Evolutionary conservation across 352 stramenopile species (phyloP), one percentile per base, ranked within the genome.

Genomic region (Globisporangium paroecandrum): DNA sequence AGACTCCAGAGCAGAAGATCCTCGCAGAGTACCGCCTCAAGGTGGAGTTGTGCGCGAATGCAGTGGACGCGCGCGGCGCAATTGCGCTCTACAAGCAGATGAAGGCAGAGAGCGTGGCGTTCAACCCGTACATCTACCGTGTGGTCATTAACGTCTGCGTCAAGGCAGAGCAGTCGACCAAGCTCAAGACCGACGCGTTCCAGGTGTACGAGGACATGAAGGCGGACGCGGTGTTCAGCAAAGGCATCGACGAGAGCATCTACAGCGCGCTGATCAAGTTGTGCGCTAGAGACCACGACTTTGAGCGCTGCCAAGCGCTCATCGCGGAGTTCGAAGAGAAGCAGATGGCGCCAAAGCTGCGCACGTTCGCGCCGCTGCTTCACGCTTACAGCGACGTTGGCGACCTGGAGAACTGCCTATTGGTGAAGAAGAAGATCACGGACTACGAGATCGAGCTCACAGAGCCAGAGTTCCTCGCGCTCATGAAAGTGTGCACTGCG

Each of bases 191-290:
- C 1, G 77, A 84, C 9, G 80, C 82, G 3, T 83, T 89, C 36
- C 56, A 73, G 4, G 77, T 91, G 18, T 93, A 82, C 65, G 66
- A 90, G 24, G 73, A 93, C 25, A 90, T 95, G 81, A 87, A 89
- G 38, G 73, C 70, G 43, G 66, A 79, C 13, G 67, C 66, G 20
- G 15, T 68, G 24, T 56, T 41, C 38, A 76, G 49, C 51, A 73
- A 63, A 24, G 77, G 65, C 24, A 70, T 85, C 12, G 78, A 87
- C 25, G 87, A 95, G 67, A 82, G 76, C 15, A 85, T 82, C 32
- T 90, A 87, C 71, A 94, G 79, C 65, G 83, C 87, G 27, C 74
- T 95, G 56, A 73, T 94, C 63, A 92, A 93, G 62, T 69, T 95
- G 10, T 93, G 82, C 67, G 79, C 75, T 66, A 85, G 86, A 55